phyloP scores from a whole-genome alignment of 2,329 filamentous ascomycete species.

The Claviceps maximensis region DNA sequence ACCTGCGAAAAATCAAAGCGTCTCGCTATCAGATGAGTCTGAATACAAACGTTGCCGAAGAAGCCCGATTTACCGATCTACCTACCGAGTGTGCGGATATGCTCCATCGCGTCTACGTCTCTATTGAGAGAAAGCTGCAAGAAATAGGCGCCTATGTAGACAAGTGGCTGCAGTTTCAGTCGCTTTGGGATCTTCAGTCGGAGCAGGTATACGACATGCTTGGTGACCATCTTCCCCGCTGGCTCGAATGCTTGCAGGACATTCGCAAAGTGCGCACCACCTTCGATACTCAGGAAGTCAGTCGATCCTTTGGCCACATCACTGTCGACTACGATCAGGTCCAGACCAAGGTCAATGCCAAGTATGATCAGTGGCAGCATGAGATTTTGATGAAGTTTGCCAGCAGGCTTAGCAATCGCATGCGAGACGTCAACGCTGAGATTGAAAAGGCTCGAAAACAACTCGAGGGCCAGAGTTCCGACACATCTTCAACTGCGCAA shows the following conservation, averaged over 20 bases:
- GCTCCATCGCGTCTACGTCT: conserved; percentile 66
- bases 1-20: conserved; percentile 85
- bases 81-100: conserved; percentile 71
- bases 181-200: conserved; percentile 91
- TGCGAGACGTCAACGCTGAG: conserved; percentile 85
- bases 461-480: conserved; percentile 80
- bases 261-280: conserved; percentile 91
- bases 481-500: conserved; percentile 89
- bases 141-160: conserved; percentile 80
- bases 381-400: conserved; percentile 94
- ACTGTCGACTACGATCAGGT: conserved; percentile 98
- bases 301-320: conserved; percentile 82
- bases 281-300: conserved; percentile 94
- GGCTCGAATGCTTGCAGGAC: conserved; percentile 92
- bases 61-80: conserved; percentile 69
- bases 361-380: conserved; percentile 99
- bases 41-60: conserved; percentile 49
- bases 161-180: conserved; percentile 98
- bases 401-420: conserved; percentile 70
- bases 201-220: conserved; percentile 89
- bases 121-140: conserved; percentile 69
- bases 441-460: conserved; percentile 83
- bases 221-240: conserved; percentile 80
- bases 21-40: conserved; percentile 87
- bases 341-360: conserved; percentile 95